A percentile compares a stretch with the other conserved stretches of the same genome.
phyloP scores from a whole-genome alignment of 2,329 filamentous ascomycete species.

The Tolypocladium ophioglossoides region DNA sequence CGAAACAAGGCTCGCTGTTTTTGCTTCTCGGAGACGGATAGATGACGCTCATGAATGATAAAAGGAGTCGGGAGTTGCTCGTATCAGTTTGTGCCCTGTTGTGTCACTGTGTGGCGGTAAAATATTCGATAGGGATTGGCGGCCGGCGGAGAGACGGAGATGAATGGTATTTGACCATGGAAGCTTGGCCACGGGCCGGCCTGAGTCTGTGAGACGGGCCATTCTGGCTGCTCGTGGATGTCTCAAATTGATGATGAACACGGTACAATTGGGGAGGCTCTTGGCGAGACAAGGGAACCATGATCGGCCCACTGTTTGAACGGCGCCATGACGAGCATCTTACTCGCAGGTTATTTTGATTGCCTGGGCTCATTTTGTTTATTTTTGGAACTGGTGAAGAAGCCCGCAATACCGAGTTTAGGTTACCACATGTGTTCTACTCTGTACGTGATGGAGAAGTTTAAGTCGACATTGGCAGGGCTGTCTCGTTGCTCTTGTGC shows the following conservation, averaged over 20 bases:
- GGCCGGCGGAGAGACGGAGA: too few species aligned
- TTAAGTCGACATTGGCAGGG: too few species aligned
- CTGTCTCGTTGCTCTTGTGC: too few species aligned
- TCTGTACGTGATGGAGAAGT: too few species aligned
- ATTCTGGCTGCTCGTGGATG: neutral
- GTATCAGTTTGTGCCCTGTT: neutral
- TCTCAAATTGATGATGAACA: neutral
- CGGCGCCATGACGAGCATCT: neutral
- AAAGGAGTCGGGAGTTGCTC: neutral
- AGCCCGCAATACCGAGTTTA: too few species aligned
- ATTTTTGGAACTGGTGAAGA: neutral
- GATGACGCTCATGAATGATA: neutral
- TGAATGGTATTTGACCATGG: neutral
- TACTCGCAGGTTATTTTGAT: too few species aligned
- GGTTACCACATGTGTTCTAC: too few species aligned
- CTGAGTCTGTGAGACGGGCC: neutral
- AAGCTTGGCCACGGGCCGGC: neutral
- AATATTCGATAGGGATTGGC: neutral
- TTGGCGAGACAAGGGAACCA: neutral
- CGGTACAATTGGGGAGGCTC: neutral
- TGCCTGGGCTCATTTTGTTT: neutral
- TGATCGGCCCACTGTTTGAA: neutral
- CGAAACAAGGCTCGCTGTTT: neutral
- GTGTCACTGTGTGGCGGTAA: neutral
- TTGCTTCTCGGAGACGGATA: neutral